Percentiles rank a stretch among this genome's conserved stretches.
Evolutionary conservation across 2,329 filamentous ascomycete genomes (phyloP).

Genomic region (Rachicladosporium sp.): DNA sequence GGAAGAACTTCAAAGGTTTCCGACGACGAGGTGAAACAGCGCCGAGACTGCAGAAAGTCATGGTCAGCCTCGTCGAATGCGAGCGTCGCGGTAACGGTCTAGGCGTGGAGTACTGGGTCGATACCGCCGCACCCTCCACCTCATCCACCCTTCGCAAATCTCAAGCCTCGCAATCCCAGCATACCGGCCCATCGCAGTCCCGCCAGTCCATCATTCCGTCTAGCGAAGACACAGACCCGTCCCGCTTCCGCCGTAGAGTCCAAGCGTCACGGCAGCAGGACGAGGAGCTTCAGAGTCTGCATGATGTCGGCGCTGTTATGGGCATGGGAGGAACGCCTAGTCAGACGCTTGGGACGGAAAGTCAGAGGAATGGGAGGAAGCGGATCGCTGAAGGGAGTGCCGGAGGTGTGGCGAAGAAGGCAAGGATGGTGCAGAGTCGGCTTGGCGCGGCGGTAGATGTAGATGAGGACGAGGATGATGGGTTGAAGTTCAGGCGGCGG

Average conservation of each 20-base stretch:
- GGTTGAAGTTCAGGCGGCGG: slow-evolving; percentile 41
- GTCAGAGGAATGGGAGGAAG: slow-evolving; percentile 14
- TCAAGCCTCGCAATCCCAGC: no score
- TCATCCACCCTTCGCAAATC: no score
- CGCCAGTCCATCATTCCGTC: no score
- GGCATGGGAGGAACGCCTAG: slow-evolving; percentile 9
- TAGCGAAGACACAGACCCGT: slow-evolving; percentile 13
- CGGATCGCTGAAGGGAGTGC: slow-evolving; percentile 14
- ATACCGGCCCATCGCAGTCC: no score
- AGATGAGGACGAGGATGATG: slow-evolving; percentile 46
- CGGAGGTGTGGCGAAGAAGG: slow-evolving; percentile 19
- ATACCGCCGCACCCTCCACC: slow-evolving; percentile 8
- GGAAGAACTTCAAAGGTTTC: slow-evolving; percentile 94
- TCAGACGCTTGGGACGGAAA: slow-evolving; percentile 12
- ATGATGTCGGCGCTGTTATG: slow-evolving; percentile 4
- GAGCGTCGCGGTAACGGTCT: slow-evolving; percentile 60
- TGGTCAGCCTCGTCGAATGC: slow-evolving; percentile 61
- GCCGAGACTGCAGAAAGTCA: slow-evolving; percentile 43
- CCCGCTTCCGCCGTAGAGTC: slow-evolving; percentile 19
- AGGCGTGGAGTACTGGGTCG: slow-evolving; percentile 63
- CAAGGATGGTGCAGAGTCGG: slow-evolving; percentile 15
- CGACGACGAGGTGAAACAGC: slow-evolving; percentile 37
- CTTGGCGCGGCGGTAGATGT: slow-evolving; percentile 9
- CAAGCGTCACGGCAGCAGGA: slow-evolving; percentile 18
- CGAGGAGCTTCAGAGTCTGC: slow-evolving; percentile 6